Evolutionary conservation across 768 basidiomycete genomes (phyloP).

Genomic region (Chalciporus sphaerocephalus): DNA sequence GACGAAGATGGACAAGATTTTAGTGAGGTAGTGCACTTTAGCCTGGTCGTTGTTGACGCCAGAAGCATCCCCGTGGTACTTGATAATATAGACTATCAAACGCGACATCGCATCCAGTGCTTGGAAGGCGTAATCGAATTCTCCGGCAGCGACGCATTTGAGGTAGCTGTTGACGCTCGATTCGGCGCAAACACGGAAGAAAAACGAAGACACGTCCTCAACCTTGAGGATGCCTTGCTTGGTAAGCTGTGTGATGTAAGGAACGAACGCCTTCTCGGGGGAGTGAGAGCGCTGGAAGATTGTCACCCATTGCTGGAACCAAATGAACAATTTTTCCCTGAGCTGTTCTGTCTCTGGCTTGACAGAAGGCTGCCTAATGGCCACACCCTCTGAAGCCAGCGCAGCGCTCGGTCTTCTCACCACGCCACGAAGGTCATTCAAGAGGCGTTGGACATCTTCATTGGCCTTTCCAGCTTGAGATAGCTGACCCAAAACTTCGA

Average conservation of each 20-base stretch:
- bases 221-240: constrained; percentile 95
- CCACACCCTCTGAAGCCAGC: constrained; percentile 34
- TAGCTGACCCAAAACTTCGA: constrained; percentile 78
- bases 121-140: constrained; percentile 78
- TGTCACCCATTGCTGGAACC: constrained; percentile 94
- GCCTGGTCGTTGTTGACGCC: constrained; percentile 91
- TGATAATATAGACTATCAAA: constrained; percentile 96
- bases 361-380: constrained; percentile 44
- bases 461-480: constrained; percentile 72
- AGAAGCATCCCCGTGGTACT: constrained; percentile 96
- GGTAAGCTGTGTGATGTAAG: constrained; percentile 94
- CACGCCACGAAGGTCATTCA: constrained; percentile 78
- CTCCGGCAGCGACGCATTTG: constrained; percentile 67
- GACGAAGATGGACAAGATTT: constrained; percentile 95
- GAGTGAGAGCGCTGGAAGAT: constrained; percentile 89
- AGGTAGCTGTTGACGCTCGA: constrained; percentile 87
- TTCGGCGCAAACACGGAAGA: constrained; percentile 97
- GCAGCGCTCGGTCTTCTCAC: constrained; percentile 45
- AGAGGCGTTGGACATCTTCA: constrained; percentile 67
- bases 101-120: constrained; percentile 94
- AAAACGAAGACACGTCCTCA: constrained; percentile 94
- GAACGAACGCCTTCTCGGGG: constrained; percentile 92
- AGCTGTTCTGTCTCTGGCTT: constrained; percentile 74
- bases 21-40: constrained; percentile 93
- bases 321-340: constrained; percentile 67